phyloP scores from a whole-genome alignment of 495 filamentous ascomycete species.

The Penicillium pulvis region DNA sequence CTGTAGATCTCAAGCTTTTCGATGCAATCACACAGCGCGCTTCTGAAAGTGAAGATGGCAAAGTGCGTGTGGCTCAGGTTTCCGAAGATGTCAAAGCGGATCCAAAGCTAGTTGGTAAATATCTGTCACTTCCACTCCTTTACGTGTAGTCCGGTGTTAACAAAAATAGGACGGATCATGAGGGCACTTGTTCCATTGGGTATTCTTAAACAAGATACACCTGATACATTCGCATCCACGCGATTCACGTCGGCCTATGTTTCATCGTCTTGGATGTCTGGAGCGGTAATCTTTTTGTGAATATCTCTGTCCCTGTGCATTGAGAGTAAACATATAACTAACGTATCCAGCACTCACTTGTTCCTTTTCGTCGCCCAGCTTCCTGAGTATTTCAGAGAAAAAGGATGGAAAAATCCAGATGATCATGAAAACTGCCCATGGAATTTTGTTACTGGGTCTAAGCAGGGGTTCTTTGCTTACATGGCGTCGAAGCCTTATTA shows the following conservation, averaged over 20 bases:
- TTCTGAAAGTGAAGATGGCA: not conserved
- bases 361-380: slow-evolving; percentile 2
- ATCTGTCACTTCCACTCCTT: not conserved
- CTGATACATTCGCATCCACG: slow-evolving; percentile 2
- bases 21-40: not conserved
- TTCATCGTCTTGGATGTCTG: not conserved
- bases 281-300: slow-evolving; percentile 4
- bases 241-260: slow-evolving; percentile 1
- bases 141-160: not conserved
- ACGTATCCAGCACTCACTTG: slow-evolving; percentile 7
- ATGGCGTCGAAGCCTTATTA: slow-evolving; percentile 9
- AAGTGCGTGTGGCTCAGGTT: not conserved
- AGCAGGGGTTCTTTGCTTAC: slow-evolving; percentile 8
- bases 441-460: not conserved
- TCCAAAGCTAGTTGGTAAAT: slow-evolving; percentile 1
- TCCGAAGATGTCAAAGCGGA: slow-evolving; percentile 3
- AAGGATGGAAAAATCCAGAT: slow-evolving; percentile 9
- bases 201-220: not conserved
- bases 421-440: slow-evolving; percentile 2
- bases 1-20: slow-evolving; percentile 7
- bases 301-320: not conserved
- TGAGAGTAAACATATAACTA: not conserved
- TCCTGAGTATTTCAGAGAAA: slow-evolving; percentile 10
- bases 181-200: slow-evolving; percentile 1
- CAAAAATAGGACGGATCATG: slow-evolving; percentile 2